These are phyloP conservation scores for Cladophialophora bantiana DNA, from an alignment of 2,329 filamentous ascomycete species.

Conservation along the genomic window DNA sequence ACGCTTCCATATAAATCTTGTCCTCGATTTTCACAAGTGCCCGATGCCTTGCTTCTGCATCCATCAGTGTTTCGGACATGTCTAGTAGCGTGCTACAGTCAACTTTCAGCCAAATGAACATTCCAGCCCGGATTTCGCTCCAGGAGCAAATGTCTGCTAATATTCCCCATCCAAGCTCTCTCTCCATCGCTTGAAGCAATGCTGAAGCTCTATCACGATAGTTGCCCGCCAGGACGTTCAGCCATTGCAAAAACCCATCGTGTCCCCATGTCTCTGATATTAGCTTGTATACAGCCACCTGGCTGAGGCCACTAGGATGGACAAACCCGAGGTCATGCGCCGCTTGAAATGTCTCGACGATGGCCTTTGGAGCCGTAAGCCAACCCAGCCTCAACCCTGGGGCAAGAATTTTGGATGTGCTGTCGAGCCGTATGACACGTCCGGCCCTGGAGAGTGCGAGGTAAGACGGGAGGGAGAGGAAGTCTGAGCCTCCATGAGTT, in stretches of 20 bases:
- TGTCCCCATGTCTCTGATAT: slow-evolving; percentile 14
- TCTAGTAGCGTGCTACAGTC: neutral
- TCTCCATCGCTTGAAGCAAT: neutral
- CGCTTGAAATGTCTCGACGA: slow-evolving; percentile 16
- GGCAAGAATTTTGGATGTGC: slow-evolving; percentile 4
- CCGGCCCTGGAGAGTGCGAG: neutral
- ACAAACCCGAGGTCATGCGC: slow-evolving; percentile 12
- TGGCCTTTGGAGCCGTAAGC: slow-evolving; percentile 10
- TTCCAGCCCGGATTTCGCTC: neutral
- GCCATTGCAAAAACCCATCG: slow-evolving; percentile 11
- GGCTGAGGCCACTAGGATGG: slow-evolving; percentile 14
- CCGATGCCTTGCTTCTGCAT: neutral
- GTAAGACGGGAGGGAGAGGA: neutral
- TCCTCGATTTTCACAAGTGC: neutral
- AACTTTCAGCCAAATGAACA: slow-evolving; percentile 1
- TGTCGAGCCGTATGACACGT: slow-evolving; percentile 12
- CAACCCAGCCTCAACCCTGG: slow-evolving; percentile 13
- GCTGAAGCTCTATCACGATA: neutral
- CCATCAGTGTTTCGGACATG: neutral
- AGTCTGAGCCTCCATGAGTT: neutral
- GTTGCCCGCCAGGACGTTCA: slow-evolving; percentile 8
- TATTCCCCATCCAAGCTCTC: neutral
- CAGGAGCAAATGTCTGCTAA: neutral
- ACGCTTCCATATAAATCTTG: neutral
- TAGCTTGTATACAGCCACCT: slow-evolving; percentile 35